Conservation (phyloP, 306 rosid genomes). For the Acacia acuminata region DNA sequence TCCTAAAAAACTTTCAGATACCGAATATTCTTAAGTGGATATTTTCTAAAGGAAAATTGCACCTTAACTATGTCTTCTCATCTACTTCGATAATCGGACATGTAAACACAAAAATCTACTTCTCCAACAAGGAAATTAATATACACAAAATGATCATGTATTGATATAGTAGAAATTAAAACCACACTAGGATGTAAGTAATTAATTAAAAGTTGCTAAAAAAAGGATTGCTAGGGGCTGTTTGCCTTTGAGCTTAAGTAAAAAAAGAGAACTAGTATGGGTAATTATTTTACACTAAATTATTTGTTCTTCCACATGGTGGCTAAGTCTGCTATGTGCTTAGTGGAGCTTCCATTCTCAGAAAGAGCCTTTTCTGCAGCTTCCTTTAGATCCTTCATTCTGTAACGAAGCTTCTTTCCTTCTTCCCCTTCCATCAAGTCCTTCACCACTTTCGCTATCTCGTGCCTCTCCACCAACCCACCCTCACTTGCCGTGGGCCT, state of each 20-base stretch:
- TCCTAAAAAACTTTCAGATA: too few relatives aligned
- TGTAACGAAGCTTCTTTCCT: slow-evolving; percentile 51
- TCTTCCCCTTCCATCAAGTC: slow-evolving; percentile 64
- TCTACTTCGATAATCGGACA: not conserved
- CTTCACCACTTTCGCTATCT: slow-evolving; percentile 49
- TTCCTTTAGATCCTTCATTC: slow-evolving; percentile 54
- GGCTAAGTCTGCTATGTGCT: slow-evolving; percentile 36
- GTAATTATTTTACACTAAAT: not conserved
- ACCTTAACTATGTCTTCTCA: too few relatives aligned
- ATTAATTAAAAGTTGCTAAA: not conserved
- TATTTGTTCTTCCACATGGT: slow-evolving; percentile 40
- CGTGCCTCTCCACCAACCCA: slow-evolving; percentile 53
- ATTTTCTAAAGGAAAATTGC: too few relatives aligned
- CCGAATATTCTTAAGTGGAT: too few relatives aligned
- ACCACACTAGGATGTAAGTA: not conserved
- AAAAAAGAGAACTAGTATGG: too few relatives aligned
- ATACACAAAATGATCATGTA: not conserved
- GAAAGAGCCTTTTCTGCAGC: slow-evolving; percentile 41
- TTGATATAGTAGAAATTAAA: not conserved
- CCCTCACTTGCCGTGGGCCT: slow-evolving; percentile 35
- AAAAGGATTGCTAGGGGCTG: not conserved
- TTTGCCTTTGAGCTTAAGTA: not conserved
- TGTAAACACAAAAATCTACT: not conserved
- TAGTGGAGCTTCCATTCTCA: slow-evolving; percentile 52
- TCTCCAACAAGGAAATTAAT: not conserved